Percentiles rank a stretch among this genome's conserved stretches.
Evolutionary conservation across 768 basidiomycete genomes (phyloP).

Genomic region (Lactarius indigo): DNA sequence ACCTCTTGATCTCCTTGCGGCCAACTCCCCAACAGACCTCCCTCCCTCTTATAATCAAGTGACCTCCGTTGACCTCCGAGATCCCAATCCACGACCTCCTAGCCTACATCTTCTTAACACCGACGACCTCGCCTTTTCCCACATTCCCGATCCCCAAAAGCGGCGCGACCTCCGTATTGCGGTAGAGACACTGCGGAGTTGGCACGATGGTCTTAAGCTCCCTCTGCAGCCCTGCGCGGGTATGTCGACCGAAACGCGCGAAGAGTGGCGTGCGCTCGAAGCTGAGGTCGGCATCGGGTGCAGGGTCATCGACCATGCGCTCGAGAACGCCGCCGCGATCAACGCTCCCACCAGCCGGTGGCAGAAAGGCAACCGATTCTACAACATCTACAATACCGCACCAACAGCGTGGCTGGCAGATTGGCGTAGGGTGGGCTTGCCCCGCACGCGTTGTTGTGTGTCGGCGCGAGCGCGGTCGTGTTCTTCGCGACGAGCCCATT

Average conservation of each 20-base stretch:
- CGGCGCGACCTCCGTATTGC: conserved; percentile 46
- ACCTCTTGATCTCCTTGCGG: conserved; percentile 9
- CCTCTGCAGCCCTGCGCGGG: conserved; percentile 44
- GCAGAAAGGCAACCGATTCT: conserved; percentile 53
- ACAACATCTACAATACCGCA: conserved; percentile 81
- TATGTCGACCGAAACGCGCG: conserved; percentile 60
- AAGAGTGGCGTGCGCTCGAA: conserved; percentile 79
- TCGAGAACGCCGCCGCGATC: conserved; percentile 36
- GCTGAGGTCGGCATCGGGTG: conserved; percentile 77
- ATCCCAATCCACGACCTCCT: conserved; percentile 28
- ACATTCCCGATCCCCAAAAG: conserved; percentile 21
- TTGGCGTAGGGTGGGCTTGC: conserved; percentile 15
- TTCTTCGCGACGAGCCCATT: conserved; percentile 61
- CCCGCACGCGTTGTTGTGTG: conserved; percentile 38
- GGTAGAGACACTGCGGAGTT: conserved; percentile 61
- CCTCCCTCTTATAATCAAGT: conserved; percentile 74
- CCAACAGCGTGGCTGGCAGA: conserved; percentile 35
- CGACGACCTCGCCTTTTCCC: conserved; percentile 22
- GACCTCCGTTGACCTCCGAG: conserved; percentile 40
- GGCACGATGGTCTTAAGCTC: conserved; percentile 58
- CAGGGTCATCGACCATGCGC: conserved; percentile 67
- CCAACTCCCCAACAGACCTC: conserved; percentile 43
- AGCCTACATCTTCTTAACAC: conserved; percentile 21
- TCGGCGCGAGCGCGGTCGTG: conserved; percentile 61
- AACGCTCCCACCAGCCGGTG: conserved; percentile 24